phyloP scores from a whole-genome alignment of 2,329 filamentous ascomycete species.

The Calonectria hongkongensis region DNA sequence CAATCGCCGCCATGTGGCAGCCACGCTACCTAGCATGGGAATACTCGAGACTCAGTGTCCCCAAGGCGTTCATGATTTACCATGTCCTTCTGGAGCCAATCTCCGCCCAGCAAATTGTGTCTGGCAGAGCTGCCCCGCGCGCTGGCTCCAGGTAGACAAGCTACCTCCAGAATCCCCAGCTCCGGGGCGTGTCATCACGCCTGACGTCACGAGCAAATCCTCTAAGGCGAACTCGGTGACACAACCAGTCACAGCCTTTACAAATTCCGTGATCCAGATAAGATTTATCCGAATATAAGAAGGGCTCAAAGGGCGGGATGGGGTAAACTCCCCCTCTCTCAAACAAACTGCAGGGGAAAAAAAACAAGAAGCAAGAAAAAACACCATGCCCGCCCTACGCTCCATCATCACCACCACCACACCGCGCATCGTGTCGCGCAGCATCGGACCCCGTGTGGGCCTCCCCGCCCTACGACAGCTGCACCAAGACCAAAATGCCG shows the following conservation, averaged over 20 bases:
- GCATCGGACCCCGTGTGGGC: constrained; percentile 30
- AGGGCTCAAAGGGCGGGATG: constrained; percentile 13
- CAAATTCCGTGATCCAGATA: constrained; percentile 19
- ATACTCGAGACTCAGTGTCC: neutral
- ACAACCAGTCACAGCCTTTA: constrained; percentile 1
- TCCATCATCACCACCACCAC: constrained; percentile 29
- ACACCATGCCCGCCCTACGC: constrained; percentile 30
- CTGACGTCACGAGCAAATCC: constrained; percentile 16
- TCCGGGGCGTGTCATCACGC: constrained; percentile 4
- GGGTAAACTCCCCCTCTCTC: neutral
- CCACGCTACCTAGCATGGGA: neutral
- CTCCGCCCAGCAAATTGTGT: neutral
- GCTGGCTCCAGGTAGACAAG: neutral
- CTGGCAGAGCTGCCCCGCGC: constrained; percentile 5
- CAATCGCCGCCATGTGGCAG: neutral
- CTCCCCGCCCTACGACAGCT: constrained; percentile 34
- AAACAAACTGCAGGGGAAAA: neutral
- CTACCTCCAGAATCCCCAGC: neutral
- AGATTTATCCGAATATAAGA: constrained; percentile 28
- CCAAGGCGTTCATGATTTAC: neutral
- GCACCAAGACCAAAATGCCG: constrained; percentile 22
- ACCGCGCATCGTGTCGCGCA: constrained; percentile 39
- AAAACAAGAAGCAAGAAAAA: constrained; percentile 10
- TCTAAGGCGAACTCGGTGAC: constrained; percentile 2
- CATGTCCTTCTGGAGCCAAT: neutral